Evolutionary conservation across 2,329 filamentous ascomycete genomes (phyloP).

Genomic region (Aureobasidium subglaciale): DNA sequence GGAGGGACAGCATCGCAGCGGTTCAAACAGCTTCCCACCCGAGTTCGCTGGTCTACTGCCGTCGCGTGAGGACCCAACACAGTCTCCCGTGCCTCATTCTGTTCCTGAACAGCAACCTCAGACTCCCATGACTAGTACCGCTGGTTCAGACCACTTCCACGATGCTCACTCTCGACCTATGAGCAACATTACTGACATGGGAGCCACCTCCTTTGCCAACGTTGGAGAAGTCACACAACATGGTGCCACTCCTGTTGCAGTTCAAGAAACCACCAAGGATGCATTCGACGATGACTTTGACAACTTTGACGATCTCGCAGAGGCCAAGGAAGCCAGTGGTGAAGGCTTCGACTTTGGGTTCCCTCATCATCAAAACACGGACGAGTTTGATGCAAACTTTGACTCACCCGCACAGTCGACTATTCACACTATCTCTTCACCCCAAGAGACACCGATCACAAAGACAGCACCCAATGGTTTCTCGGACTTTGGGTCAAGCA

Average conservation of each 20-base stretch:
- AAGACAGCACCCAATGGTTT: conserved; percentile 26
- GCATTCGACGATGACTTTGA: conserved; percentile 69
- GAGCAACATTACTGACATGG: conserved; percentile 21
- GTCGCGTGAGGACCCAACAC: conserved; percentile 46
- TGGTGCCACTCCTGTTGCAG: conserved; percentile 26
- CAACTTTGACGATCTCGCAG: conserved; percentile 75
- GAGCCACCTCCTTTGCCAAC: not conserved
- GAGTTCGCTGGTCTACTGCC: conserved; percentile 52
- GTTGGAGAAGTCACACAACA: not conserved
- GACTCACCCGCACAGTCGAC: conserved; percentile 55
- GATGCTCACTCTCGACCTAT: conserved; percentile 25
- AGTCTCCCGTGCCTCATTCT: conserved; percentile 36
- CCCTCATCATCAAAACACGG: conserved; percentile 38
- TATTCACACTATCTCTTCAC: conserved; percentile 35
- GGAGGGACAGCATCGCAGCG: conserved; percentile 22
- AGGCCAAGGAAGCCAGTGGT: conserved; percentile 62
- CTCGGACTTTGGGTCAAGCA: conserved; percentile 21
- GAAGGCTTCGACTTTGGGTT: conserved; percentile 59
- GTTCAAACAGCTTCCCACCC: conserved; percentile 39
- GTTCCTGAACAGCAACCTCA: conserved; percentile 32
- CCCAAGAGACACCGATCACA: conserved; percentile 31
- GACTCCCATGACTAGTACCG: conserved; percentile 13
- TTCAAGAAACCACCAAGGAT: conserved; percentile 33
- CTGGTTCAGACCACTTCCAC: conserved; percentile 22
- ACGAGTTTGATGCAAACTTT: conserved; percentile 77